Base-by-base conservation (phyloP, 2,329 filamentous ascomycete genomes). In the Aspergillus brunneoviolaceus region DNA sequence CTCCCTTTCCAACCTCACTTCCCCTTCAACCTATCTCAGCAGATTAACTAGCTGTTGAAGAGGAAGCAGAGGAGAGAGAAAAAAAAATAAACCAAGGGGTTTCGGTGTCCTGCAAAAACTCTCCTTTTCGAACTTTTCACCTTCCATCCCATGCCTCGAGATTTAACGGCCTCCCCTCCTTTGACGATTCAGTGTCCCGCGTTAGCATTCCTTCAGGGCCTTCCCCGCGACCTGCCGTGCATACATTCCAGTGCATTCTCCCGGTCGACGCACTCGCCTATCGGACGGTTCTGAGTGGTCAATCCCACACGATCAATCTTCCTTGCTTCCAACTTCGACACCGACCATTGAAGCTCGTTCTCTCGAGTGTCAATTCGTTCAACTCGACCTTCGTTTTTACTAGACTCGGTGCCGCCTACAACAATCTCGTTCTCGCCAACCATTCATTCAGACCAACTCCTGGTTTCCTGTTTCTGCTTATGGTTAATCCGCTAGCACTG, bases 211-310 rank as follows among this genome's bases (percentile, higher is more conserved):
- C 69, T 45, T 67, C 48, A 56, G 42, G 54, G 60, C 63, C 56
- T 63, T 66, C 68, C 65, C 67, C 65, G 61, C 65, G 54, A 60
- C 65, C 59, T 62, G 58, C 63, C 39, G 58, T 70, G 67, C 72
- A 70, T 73, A 70, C 62, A 62, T 57, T 55, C 58, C 52, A 55
- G 53, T 58, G 61, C 57, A 68, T 72, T 74, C 69, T 71, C 73
- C 72, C 59, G 67, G 70, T 61, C 71, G 69, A 76, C 71, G 57
- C 68, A 58, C 57, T 63, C 59, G 61, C 61, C 60, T 57, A 61
- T 62, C 60, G 49, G 51, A 58, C 52, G 55, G 54, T 50, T 59
- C 49, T 65, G 62, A 63, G 57, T 61, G 60, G 56, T 60, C 64
- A 60, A 65, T 67, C 63, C 35, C 42, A 54, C 45, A 4, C 45